These are phyloP conservation scores for Ogataea sp. DNA, from an alignment of 805 yeast genomes.

Conservation along the genomic window DNA sequence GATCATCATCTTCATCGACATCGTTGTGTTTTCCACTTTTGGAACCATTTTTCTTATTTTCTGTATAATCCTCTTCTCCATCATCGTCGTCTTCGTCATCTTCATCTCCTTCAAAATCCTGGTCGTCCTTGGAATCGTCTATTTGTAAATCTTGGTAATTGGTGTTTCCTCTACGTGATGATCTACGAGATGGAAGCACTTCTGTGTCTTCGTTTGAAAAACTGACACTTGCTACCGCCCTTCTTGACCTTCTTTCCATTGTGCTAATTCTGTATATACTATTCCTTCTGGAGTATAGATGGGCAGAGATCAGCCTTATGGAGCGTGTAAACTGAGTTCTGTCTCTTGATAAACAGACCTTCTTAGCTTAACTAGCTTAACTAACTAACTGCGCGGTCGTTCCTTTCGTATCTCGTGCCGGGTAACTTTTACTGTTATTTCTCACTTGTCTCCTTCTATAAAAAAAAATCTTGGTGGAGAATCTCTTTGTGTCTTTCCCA, in stretches of 20 bases:
- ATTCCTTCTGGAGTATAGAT: too few species aligned
- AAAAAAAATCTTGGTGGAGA: too few species aligned
- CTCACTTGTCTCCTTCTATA: too few species aligned
- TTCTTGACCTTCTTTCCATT: conserved; percentile 1
- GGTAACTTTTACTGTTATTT: too few species aligned
- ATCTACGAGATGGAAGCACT: not conserved
- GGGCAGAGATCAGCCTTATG: too few species aligned
- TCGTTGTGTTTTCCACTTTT: not conserved
- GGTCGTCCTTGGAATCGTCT: conserved; percentile 9
- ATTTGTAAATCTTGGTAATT: not conserved
- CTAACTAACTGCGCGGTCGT: too few species aligned
- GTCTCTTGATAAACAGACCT: too few species aligned
- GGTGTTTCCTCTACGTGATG: not conserved
- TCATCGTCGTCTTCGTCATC: conserved; percentile 15
- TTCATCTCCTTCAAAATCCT: conserved; percentile 11
- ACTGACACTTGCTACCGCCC: not conserved
- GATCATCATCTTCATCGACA: conserved; percentile 1
- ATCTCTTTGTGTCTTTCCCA: not conserved
- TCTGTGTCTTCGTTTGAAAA: not conserved
- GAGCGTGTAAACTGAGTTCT: too few species aligned
- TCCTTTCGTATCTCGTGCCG: too few species aligned
- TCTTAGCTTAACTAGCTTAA: too few species aligned
- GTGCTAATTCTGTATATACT: too few species aligned
- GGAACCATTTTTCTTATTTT: conserved; percentile 9
- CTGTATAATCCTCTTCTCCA: conserved; percentile 10